These are phyloP conservation scores for Alloteropsis angusta DNA, from an alignment of 202 grass and related monocot genomes.

Conservation along the genomic window DNA sequence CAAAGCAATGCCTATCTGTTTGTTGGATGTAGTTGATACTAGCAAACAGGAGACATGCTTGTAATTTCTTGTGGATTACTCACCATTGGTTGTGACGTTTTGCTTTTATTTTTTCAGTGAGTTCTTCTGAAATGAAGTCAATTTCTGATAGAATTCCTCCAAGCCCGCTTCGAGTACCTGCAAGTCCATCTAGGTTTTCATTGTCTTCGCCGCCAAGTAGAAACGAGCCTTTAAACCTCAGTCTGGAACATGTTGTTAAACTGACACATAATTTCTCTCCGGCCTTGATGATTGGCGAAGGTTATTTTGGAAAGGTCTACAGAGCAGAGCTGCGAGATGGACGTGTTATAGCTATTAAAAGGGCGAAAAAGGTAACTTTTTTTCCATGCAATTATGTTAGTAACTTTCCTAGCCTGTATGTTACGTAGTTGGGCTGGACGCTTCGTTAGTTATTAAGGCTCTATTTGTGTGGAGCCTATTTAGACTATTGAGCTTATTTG, in stretches of 20 bases:
- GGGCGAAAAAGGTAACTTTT: conserved; percentile 71
- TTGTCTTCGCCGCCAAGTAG: conserved; percentile 51
- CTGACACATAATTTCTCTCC: conserved; percentile 73
- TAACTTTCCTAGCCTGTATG: neutral
- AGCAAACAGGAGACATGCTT: neutral
- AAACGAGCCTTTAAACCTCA: conserved; percentile 65
- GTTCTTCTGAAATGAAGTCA: conserved; percentile 49
- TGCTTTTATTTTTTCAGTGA: conserved; percentile 35
- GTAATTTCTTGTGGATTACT: neutral
- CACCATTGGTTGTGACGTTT: conserved; percentile 3
- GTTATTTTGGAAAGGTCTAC: conserved; percentile 88
- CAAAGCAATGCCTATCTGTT: conserved; percentile 7
- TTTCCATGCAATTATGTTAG: neutral
- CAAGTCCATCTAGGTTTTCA: conserved; percentile 92
- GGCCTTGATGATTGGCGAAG: conserved; percentile 61
- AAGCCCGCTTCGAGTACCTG: conserved; percentile 51
- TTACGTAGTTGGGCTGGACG: neutral
- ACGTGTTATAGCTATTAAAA: conserved; percentile 61
- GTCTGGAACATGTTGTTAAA: conserved; percentile 64
- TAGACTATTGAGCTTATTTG: neutral
- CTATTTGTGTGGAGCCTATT: neutral
- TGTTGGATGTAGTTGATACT: neutral
- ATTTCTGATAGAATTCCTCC: conserved; percentile 37
- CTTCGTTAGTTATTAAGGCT: conserved; percentile 2
- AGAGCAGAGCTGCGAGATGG: conserved; percentile 55